These are phyloP conservation scores for Ascochyta lentis DNA, from an alignment of 2,329 filamentous ascomycete genomes.

Conservation along the genomic window DNA sequence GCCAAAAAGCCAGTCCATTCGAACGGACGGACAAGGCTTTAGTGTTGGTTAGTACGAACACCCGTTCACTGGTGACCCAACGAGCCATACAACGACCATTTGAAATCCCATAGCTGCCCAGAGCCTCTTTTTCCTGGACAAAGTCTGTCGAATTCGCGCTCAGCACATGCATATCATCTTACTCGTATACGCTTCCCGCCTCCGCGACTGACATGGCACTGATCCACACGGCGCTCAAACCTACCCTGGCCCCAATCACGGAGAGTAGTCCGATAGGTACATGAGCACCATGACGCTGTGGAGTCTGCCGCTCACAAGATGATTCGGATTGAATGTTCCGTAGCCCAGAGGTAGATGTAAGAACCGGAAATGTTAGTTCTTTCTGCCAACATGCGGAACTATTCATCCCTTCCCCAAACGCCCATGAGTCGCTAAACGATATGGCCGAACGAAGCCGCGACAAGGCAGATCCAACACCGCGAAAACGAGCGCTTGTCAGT, in stretches of 20 bases:
- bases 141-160: neutral
- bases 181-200: slow-evolving; percentile 1
- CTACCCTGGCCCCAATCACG: slow-evolving; percentile 16
- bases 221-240: slow-evolving; percentile 18
- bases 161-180: slow-evolving; percentile 3
- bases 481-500: slow-evolving; percentile 41
- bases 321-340: slow-evolving; percentile 12
- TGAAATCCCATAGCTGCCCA: slow-evolving; percentile 2
- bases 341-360: slow-evolving; percentile 6
- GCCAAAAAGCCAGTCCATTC: slow-evolving; percentile 2
- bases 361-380: slow-evolving; percentile 4
- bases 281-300: slow-evolving; percentile 18
- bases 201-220: slow-evolving; percentile 17
- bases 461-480: slow-evolving; percentile 27
- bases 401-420: slow-evolving; percentile 5
- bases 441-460: slow-evolving; percentile 18
- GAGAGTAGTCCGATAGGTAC: slow-evolving; percentile 18
- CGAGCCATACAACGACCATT: neutral
- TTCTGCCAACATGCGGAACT: slow-evolving; percentile 16
- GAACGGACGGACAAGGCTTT: neutral
- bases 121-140: neutral
- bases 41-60: slow-evolving; percentile 9
- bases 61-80: slow-evolving; percentile 1
- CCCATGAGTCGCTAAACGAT: slow-evolving; percentile 13
- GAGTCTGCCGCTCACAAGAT: slow-evolving; percentile 11